Evolutionary conservation across 495 filamentous ascomycete species (phyloP), one percentile per base, ranked within the genome.

Genomic region (Tuber indicum): DNA sequence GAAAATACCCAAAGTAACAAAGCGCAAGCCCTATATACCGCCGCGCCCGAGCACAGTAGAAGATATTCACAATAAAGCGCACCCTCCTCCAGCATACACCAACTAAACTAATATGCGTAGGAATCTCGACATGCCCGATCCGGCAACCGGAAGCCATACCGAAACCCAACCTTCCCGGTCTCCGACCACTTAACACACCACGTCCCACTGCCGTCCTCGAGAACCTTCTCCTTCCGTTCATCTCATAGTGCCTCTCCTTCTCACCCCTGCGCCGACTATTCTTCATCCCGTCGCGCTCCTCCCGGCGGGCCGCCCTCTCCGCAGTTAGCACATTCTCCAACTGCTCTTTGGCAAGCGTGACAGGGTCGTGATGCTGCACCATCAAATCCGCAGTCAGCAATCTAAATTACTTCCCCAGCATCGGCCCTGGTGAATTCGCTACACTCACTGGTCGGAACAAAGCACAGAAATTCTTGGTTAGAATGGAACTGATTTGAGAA

Each of bases 401-500:
- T 23, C 88, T 88, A 85, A 99, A 98, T 52, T 92, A 93, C 79
- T 91, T 91, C n/a, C 52, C 92, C 96, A 12, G 96, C 96, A 84
- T 98, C 95, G 43, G 85, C 88, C 84, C 96, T 93, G 8, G 92
- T 98, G 84, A 97, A 98, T 49, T 91, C 86, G 32, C 93, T 91
- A 26, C 94, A 97, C 85, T 99, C 96, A 16, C 96, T 92, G 70
- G 91, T 90, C 6, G 96, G 96, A 84, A 93, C 89, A 86, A 98
- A 99, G n/a, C n/a, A n/a, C n/a, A n/a, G n/a, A n/a, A n/a, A n/a
- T n/a, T n/a, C n/a, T n/a, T n/a, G n/a, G n/a, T n/a, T n/a, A n/a
- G n/a, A n/a, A n/a, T n/a, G n/a, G n/a, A n/a, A n/a, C n/a, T n/a
- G n/a, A n/a, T n/a, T n/a, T n/a, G n/a, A n/a, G n/a, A n/a, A n/a